phyloP scores from a whole-genome alignment of 371 early-diverging fungal genomes.

The Smittium culicis region DNA sequence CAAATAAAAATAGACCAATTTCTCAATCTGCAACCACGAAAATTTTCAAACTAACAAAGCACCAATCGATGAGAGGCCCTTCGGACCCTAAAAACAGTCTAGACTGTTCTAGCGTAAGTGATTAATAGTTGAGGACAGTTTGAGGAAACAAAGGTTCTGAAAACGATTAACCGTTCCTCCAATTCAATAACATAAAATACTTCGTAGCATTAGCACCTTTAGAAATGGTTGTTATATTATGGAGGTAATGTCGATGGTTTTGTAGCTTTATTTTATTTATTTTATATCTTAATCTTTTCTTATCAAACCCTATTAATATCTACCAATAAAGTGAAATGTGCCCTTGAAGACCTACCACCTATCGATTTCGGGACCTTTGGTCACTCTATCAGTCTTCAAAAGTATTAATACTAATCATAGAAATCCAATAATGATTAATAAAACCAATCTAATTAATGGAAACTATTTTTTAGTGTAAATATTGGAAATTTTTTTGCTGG shows the following conservation, averaged over 20 bases:
- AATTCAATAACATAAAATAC: neutral
- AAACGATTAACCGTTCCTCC: neutral
- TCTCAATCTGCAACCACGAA: neutral
- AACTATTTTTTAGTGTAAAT: no score
- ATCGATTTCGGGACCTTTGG: slow-evolving; percentile 9
- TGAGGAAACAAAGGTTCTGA: slow-evolving; percentile 1
- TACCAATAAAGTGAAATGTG: slow-evolving; percentile 1
- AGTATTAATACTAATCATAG: no score
- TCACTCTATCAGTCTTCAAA: slow-evolving; percentile 2
- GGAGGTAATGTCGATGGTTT: neutral
- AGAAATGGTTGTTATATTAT: neutral
- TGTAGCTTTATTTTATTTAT: neutral
- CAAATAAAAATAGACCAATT: neutral
- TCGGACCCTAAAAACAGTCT: neutral
- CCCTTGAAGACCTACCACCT: slow-evolving; percentile 6
- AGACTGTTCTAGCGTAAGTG: no score
- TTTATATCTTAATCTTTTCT: neutral
- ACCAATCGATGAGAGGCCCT: neutral
- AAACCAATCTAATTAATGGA: no score
- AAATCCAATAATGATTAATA: no score
- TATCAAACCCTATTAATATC: neutral
- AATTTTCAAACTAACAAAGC: slow-evolving; percentile 1
- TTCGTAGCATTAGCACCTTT: neutral
- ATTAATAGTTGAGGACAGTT: no score
- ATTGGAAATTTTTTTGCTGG: no score